Percentiles rank a stretch among this genome's conserved stretches.
Conservation (phyloP, 179 eudicot species). For the Pouteria campechiana region DNA sequence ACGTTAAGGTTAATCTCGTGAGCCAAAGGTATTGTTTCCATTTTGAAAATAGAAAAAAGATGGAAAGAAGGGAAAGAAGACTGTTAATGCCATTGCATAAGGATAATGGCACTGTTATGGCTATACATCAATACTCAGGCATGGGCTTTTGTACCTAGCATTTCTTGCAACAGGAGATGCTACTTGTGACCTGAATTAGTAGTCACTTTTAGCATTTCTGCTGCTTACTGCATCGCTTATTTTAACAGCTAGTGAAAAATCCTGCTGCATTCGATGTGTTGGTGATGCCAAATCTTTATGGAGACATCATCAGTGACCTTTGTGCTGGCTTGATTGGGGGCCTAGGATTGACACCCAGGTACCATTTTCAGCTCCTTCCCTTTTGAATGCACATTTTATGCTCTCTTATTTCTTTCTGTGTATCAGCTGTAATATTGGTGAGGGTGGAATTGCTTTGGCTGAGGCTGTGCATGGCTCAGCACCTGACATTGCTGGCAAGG, state of each 20-base stretch:
- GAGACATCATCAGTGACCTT: conserved; percentile 93
- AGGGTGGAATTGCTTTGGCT: conserved; percentile 95
- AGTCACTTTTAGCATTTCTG: too few relatives aligned
- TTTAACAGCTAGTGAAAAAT: conserved; percentile 88
- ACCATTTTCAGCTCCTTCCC: not conserved
- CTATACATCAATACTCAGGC: too few relatives aligned
- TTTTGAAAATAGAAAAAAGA: too few relatives aligned
- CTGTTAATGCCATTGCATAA: too few relatives aligned
- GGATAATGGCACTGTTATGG: too few relatives aligned
- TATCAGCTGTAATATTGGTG: conserved; percentile 95
- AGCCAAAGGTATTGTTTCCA: too few relatives aligned
- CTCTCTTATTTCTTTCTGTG: not conserved
- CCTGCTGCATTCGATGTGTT: conserved; percentile 90
- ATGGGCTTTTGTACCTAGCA: too few relatives aligned
- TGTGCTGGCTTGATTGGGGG: conserved; percentile 99
- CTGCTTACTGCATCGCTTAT: too few relatives aligned
- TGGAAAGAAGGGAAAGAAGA: too few relatives aligned
- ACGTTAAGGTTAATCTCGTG: too few relatives aligned
- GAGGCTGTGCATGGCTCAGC: conserved; percentile 99
- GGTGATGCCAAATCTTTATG: conserved; percentile 98
- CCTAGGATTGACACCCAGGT: conserved; percentile 96
- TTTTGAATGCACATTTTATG: not conserved
- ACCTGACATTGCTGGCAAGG: conserved; percentile 99
- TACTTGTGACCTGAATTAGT: too few relatives aligned
- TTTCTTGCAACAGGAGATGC: too few relatives aligned